phyloP scores from a whole-genome alignment of 768 basidiomycete species.

The Mycena polygramma region DNA sequence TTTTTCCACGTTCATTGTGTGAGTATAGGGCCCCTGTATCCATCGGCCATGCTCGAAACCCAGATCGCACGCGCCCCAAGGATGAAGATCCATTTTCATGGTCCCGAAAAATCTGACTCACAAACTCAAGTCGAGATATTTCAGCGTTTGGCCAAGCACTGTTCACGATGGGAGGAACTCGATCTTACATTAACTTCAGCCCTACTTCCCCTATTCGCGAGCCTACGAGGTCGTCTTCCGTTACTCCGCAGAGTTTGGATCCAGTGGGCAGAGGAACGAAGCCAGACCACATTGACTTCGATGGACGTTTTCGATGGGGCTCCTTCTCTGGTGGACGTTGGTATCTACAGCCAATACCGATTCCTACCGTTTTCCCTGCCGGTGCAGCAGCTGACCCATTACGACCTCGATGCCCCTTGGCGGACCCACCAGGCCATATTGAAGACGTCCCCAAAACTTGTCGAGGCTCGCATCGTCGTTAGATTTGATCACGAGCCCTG shows the following conservation, averaged over 20 bases:
- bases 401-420: not conserved
- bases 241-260: not conserved
- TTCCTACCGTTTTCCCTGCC: not conserved
- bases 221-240: not conserved
- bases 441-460: not conserved
- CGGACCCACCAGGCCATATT: not conserved
- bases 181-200: not conserved
- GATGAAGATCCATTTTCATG: not conserved
- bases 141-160: not conserved
- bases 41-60: not conserved
- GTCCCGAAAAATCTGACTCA: not conserved
- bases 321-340: not conserved
- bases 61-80: not conserved
- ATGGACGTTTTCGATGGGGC: not conserved
- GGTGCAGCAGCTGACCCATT: not conserved
- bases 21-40: too few species aligned
- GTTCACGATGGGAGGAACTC: not conserved
- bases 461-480: not conserved
- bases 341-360: not conserved
- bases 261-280: not conserved
- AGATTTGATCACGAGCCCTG: not conserved
- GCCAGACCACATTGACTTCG: not conserved
- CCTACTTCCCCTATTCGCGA: not conserved
- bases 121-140: not conserved
- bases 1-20: not conserved